Base-by-base conservation (phyloP, 1,284 basidiomycete genomes). In the Coniferiporia weirii region DNA sequence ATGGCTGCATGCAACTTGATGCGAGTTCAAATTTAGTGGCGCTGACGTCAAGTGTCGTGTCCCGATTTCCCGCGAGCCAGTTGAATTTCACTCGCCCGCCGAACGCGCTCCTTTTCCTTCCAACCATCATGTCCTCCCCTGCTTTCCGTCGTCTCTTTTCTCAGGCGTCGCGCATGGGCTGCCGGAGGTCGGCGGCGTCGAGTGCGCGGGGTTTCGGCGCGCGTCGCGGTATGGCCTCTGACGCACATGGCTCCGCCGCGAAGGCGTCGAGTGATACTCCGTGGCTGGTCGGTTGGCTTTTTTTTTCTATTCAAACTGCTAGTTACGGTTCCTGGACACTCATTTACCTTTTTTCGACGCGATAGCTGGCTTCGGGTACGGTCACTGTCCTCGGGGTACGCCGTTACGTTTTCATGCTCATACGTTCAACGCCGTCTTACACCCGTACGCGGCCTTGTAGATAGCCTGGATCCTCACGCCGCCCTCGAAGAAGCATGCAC, bases 381-480 rank as follows among this genome's bases (percentile, higher is more conserved):
- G 47, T 64, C 9, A 61, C 61, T n/a, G 64, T 45, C 6, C 53
- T 61, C 45, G 61, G 63, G 38, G 64, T 65, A 54, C 36, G 56
- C 53, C 20, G 27, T 38, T 43, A 5, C 45, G 15, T 51, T 9
- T 17, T 22, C 45, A 22, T 44, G 32, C n/a, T 48, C 54, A 20
- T n/a, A 9, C 36, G 20, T 32, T 15, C 10, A 9, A 53, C 32
- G 9, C 38, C 36, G 15, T 35, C n/a, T 38, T 52, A 44, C 34
- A 15, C n/a, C 35, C 22, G n/a, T 32, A 36, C 40, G 17, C 10
- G 38, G 35, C 17, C 44, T 4, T 22, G 5, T 35, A 62, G 61
- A 22, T 36, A 5, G 52, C 54, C 7, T 62, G 55, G 22, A 54
- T 62, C 27, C 61, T 63, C 17, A 45, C 56, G 17, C 61, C 61